phyloP scores from a whole-genome alignment of 306 rosid genomes.

The Arachis hypogaea region DNA sequence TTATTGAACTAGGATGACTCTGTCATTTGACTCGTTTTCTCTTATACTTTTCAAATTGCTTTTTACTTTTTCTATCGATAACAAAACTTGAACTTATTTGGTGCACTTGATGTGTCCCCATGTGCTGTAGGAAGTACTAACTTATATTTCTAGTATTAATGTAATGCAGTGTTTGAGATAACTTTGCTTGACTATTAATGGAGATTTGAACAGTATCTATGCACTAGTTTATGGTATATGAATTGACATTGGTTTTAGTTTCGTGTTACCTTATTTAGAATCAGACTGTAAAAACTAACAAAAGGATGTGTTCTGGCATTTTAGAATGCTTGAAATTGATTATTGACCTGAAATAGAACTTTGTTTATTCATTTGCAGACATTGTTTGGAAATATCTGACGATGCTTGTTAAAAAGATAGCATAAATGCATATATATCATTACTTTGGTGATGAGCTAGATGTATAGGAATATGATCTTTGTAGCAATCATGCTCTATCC shows the following conservation, averaged over 20 bases:
- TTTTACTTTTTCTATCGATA: slow-evolving; percentile 42
- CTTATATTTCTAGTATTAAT: slow-evolving; percentile 63
- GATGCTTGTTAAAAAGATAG: neutral
- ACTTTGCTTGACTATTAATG: slow-evolving; percentile 48
- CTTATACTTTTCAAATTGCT: slow-evolving; percentile 45
- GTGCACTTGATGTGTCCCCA: slow-evolving; percentile 63
- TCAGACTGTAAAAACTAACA: slow-evolving; percentile 33
- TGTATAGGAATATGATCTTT: neutral
- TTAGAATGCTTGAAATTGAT: slow-evolving; percentile 34
- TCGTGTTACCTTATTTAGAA: slow-evolving; percentile 35
- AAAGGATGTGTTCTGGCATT: slow-evolving; percentile 30
- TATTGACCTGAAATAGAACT: neutral
- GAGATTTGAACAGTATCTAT: slow-evolving; percentile 42
- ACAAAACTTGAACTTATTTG: slow-evolving; percentile 59
- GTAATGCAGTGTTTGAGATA: slow-evolving; percentile 66
- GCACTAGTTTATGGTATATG: slow-evolving; percentile 41
- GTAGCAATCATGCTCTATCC: neutral
- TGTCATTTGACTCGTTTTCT: slow-evolving; percentile 40
- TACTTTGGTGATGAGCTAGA: slow-evolving; percentile 2
- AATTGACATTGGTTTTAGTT: slow-evolving; percentile 39
- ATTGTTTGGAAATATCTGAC: neutral
- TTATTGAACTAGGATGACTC: slow-evolving; percentile 44
- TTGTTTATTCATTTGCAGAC: neutral
- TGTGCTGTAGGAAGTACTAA: slow-evolving; percentile 65
- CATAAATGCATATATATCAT: slow-evolving; percentile 3